Base-by-base conservation (phyloP, 345 rosid genomes). In the Eucalyptus curtisii region DNA sequence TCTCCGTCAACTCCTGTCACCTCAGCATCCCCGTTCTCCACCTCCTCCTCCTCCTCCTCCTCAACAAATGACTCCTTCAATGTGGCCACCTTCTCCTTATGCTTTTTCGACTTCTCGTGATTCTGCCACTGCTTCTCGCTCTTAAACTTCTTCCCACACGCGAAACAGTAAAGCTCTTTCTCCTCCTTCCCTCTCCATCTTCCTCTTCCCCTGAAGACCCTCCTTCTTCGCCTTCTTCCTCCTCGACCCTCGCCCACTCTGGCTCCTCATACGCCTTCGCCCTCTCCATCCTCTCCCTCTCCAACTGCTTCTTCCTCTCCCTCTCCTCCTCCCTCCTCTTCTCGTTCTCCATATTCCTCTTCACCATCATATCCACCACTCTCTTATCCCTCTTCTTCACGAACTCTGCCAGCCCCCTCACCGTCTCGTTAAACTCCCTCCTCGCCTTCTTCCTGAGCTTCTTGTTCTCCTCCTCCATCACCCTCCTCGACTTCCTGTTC, bases 71-170 rank as follows among this genome's bases (percentile, higher is more conserved):
- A 87, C 82, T 95, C 94, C 92, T 95, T 94, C 93, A 96, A 94
- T 91, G 94, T 93, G 0, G 95, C 98, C 71, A 98, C 95, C 93
- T 93, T 97, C 94, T 98, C 99, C 94, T 94, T 96, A 37, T 98
- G 99, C 95, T 98, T 98, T 95, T 96, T 96, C 0, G 99, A 98
- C 94, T 96, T 99, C 92, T 98, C 99, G 17, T 98, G 99, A 93
- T 97, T 98, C 92, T 94, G 94, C 99, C 99, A 98, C 89, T 98
- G 99, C 93, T 97, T 96, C 90, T 98, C 96, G 86, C 98, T 96
- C 92, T 97, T 97, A 49, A 98, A 98, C 90, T 96, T 98, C 93
- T 98, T 98, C 87, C 98, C 91, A 89, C 99, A 98, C 13, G 90
- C 96, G 86, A 97, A 94, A 59, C 99, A 98, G 88, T 97, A 97